Base-by-base conservation (phyloP, 345 rosid genomes). In the Corymbia maculata region DNA sequence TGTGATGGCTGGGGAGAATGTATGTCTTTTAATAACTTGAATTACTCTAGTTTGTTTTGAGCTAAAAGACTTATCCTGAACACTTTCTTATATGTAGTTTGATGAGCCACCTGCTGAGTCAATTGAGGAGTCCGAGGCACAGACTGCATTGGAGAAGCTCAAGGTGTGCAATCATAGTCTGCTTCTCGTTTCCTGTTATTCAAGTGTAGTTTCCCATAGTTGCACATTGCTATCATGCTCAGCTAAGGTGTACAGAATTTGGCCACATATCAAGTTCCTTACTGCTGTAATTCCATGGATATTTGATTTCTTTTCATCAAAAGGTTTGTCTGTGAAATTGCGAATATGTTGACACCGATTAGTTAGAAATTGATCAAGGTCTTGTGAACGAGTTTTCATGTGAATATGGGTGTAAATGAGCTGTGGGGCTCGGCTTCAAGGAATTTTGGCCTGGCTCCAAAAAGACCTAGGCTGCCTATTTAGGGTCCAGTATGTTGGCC, bases 1-100 rank as follows among this genome's bases (percentile, higher is more conserved):
- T 55, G 98, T 96, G 64, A 93, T 97, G 93, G 95, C 93, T 87
- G 99, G 99, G 88, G 99, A 96, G 88, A 93, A 94, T 91, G 99
- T 95, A 93, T 89, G 91, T 88, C 89, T 87, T 85, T 86, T 47
- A 86, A 53, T 86, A 22, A 85, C 87, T 21, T 85, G 50, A 80
- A 50, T 47, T 87, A 55, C 86, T 84, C 24, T 86, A 30, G 2
- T 22, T 47, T 49, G 66, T 42, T 57, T 75, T 68, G 68, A 51
- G 32, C 87, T 45, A 59, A 85, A 80, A 8, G 7, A 44, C 44
- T 8, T n/a, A 9, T 86, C 51, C 9, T 21, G 79, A 86, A 44
- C 22, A 36, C n/a, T 87, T 87, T 87, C 85, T 53, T 85, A 4
- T 87, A 22, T 91, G 91, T 94, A 97, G 97, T 91, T 93, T 89